Base-by-base conservation (phyloP, 805 yeast genomes). In the Suhomyces emberorum region DNA sequence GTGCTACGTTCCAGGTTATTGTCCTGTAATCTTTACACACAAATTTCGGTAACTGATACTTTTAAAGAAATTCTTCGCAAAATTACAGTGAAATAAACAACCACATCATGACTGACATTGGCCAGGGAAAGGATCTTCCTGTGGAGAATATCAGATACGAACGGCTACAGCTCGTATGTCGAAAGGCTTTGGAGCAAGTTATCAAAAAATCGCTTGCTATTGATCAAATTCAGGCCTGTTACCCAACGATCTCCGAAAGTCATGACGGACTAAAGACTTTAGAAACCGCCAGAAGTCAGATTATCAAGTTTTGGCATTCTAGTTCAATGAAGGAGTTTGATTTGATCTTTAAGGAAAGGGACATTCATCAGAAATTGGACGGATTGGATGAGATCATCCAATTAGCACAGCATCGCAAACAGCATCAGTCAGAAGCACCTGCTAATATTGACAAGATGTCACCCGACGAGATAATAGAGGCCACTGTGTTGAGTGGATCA, bases 141-240 rank as follows among this genome's bases (percentile, higher is more conserved):
- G 29, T 33, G 14, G 61, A 52, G 30, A 42, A 41, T 33, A 65
- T 79, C 7, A 59, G 86, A 29, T 77, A 60, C 43, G 64, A 67
- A 20, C 59, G 83, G 27, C 63, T 79, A 28, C 57, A 63, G 35
- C 66, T 72, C 37, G 77, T 78, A 4, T 69, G 76, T 35, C 60
- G 65, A 18, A 68, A 74, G 39, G 83, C 85, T 0, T 60, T 80
- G 18, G 72, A 72, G 18, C 79, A 74, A 46, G 69, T 79, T 2
- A 66, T 77, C 25, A 57, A 55, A 28, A 71, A 68, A 44, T 64
- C 77, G 28, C 60, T 77, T 26, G 65, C 70, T 16, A 57, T 67
- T 38, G 82, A 78, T 10, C 75, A 74, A 41, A 52, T 79, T 16
- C 57, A 63, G 34, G 50, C 69, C 15, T 79, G 84, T 49, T 80